A percentile compares a stretch with the other conserved stretches of the same genome.
These are phyloP conservation scores for Rhododendron molle DNA, from an alignment of 148 eudicot species.

Conservation along the genomic window DNA sequence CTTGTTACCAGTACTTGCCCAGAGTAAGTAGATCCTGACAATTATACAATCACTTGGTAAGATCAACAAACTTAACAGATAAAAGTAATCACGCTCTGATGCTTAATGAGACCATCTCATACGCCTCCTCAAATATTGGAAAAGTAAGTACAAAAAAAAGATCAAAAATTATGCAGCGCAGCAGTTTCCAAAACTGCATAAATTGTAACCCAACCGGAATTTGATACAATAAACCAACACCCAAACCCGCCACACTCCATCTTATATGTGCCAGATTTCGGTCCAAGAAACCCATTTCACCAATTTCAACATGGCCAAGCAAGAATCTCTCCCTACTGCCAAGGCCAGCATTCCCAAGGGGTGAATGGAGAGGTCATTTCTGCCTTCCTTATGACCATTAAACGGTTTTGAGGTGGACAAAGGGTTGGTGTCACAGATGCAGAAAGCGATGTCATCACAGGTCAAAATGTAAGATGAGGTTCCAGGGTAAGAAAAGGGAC, in stretches of 20 bases:
- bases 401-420: slow-evolving; percentile 45
- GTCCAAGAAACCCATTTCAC: slow-evolving; percentile 14
- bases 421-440: slow-evolving; percentile 73
- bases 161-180: neutral
- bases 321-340: slow-evolving; percentile 60
- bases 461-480: slow-evolving; percentile 44
- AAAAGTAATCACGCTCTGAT: neutral
- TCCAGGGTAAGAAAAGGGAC: slow-evolving; percentile 52
- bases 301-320: slow-evolving; percentile 80
- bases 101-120: neutral
- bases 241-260: neutral
- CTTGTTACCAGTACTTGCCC: neutral
- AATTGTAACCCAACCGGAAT: neutral
- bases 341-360: slow-evolving; percentile 65
- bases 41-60: neutral
- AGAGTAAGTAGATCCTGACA: neutral
- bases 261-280: neutral
- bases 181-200: too few relatives aligned
- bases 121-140: neutral
- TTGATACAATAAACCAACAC: neutral
- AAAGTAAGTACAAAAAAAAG: neutral
- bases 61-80: neutral
- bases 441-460: slow-evolving; percentile 50
- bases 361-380: slow-evolving; percentile 58
- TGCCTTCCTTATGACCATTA: slow-evolving; percentile 45